These are phyloP conservation scores for Rhodomyrtus psidioides DNA, from an alignment of 441 rosid species.

Conservation along the genomic window DNA sequence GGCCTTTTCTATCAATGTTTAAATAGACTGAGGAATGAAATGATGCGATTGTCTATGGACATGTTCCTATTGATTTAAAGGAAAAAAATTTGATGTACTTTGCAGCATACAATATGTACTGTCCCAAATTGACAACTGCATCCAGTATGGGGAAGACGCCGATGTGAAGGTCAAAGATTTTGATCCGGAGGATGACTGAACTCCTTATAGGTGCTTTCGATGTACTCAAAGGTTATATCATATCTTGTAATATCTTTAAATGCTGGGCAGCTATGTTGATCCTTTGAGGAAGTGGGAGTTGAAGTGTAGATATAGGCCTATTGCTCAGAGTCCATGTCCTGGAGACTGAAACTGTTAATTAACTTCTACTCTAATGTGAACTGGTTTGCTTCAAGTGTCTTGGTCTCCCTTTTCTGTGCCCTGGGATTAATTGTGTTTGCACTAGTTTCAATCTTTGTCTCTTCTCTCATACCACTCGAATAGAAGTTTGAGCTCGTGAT, in stretches of 20 bases:
- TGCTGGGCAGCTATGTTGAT: not conserved
- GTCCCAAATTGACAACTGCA: slow-evolving; percentile 73
- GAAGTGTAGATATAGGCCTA: not conserved
- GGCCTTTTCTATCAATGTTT: not conserved
- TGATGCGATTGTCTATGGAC: not conserved
- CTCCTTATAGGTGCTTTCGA: not conserved
- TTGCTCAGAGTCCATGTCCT: not conserved
- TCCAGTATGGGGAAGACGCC: slow-evolving; percentile 92
- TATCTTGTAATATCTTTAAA: not conserved
- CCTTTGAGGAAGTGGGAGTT: not conserved
- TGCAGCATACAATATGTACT: slow-evolving; percentile 62
- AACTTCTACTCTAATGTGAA: not conserved
- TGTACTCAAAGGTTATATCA: not conserved
- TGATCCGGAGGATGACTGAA: slow-evolving; percentile 41
- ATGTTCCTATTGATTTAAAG: not conserved
- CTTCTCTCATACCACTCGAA: not conserved
- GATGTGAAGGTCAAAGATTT: slow-evolving; percentile 85
- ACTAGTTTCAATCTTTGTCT: not conserved
- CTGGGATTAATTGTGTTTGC: not conserved
- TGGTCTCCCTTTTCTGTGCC: not conserved
- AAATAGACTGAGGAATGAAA: not conserved
- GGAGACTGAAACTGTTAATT: not conserved
- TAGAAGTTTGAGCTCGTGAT: not conserved
- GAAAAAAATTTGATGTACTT: not conserved
- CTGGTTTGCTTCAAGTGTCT: not conserved